These are phyloP conservation scores for Chondrus crispus DNA, from an alignment of 23 red algal species.

Conservation along the genomic window DNA sequence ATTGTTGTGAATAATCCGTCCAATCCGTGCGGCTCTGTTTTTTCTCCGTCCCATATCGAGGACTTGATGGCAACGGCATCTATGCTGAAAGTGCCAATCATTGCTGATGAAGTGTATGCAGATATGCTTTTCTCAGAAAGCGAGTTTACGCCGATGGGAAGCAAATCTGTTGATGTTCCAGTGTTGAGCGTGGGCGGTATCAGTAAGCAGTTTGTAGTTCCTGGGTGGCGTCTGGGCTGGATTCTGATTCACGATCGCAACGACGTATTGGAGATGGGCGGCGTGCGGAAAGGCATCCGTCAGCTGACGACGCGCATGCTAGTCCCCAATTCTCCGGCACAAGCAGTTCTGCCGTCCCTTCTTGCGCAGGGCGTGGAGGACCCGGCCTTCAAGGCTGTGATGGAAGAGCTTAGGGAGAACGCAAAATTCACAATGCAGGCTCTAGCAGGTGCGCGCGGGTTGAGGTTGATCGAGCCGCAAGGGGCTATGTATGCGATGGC, in stretches of 20 bases:
- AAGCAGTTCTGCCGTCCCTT: conserved; percentile 67
- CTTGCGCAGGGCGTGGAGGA: not conserved
- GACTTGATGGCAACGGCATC: conserved; percentile 56
- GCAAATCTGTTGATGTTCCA: conserved; percentile 68
- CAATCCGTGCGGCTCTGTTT: conserved; percentile 96
- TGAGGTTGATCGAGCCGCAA: conserved; percentile 52
- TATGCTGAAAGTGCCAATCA: conserved; percentile 71
- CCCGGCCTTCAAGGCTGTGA: conserved; percentile 26
- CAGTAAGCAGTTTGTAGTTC: conserved; percentile 89
- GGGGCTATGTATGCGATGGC: conserved; percentile 97
- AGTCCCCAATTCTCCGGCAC: conserved; percentile 66
- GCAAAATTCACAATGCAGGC: conserved; percentile 29
- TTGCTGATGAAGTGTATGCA: conserved; percentile 97
- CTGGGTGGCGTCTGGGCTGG: conserved; percentile 97
- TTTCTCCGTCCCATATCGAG: conserved; percentile 60
- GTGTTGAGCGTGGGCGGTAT: conserved; percentile 81
- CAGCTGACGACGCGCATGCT: conserved; percentile 93
- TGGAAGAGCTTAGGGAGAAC: conserved; percentile 69
- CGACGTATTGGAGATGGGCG: conserved; percentile 16
- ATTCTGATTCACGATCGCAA: conserved; percentile 81
- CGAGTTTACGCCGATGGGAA: conserved; percentile 55
- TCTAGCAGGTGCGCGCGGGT: conserved; percentile 45
- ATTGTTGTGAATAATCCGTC: conserved; percentile 98
- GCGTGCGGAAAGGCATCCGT: conserved; percentile 60
- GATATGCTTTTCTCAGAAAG: conserved; percentile 76